Percentiles rank a stretch among this genome's conserved stretches.
phyloP scores from a whole-genome alignment of 257 asterid species.

The Craterostigma plantagineum region DNA sequence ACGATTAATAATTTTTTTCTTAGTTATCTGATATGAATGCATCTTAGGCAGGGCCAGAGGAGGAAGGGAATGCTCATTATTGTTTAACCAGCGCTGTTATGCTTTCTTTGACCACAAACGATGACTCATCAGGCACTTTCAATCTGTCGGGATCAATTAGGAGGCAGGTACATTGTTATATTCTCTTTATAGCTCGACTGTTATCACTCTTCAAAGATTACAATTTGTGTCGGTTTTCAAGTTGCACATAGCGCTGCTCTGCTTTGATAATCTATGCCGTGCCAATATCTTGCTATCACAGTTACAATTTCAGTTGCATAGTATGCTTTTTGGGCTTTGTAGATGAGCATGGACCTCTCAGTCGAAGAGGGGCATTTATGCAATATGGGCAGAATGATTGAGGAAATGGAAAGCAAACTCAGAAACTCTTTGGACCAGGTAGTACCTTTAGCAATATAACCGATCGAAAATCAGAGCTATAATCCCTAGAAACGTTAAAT shows the following conservation, averaged over 20 bases:
- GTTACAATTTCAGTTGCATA: neutral
- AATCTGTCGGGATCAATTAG: constrained; percentile 93
- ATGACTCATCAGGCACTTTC: constrained; percentile 73
- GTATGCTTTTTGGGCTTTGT: neutral
- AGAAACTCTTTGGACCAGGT: constrained; percentile 86
- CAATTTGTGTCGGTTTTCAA: neutral
- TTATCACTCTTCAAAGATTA: neutral
- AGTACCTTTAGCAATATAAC: no score
- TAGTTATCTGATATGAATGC: neutral
- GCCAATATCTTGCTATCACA: neutral
- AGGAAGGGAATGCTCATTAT: constrained; percentile 67
- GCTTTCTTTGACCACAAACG: constrained; percentile 83
- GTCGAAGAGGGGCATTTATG: constrained; percentile 82
- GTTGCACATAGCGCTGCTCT: no score
- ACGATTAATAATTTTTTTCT: constrained; percentile 5
- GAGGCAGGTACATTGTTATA: constrained; percentile 67
- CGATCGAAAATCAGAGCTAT: no score
- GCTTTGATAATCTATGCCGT: neutral
- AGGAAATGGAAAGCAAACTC: constrained; percentile 95
- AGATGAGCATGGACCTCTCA: constrained; percentile 82
- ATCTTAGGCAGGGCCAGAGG: constrained; percentile 29
- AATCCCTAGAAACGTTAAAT: no score
- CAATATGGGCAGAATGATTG: constrained; percentile 97
- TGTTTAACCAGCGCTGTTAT: constrained; percentile 88
- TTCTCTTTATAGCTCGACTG: no score